phyloP scores from a whole-genome alignment of 768 basidiomycete genomes.

The Pleurotus salmoneostramineus region DNA sequence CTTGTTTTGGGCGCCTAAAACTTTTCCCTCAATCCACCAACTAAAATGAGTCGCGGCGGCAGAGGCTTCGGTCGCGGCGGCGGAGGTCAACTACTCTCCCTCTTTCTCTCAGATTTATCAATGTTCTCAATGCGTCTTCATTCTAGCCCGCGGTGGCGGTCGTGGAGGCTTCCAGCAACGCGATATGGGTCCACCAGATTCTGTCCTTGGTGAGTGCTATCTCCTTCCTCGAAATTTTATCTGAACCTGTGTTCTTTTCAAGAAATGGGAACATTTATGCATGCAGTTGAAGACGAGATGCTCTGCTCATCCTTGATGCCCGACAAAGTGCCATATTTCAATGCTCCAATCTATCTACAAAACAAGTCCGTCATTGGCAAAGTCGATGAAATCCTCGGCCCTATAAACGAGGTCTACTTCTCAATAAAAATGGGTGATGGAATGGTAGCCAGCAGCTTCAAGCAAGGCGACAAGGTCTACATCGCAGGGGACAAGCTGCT shows the following conservation, averaged over 20 bases:
- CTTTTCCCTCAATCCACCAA: neutral
- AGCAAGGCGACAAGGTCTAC: slow-evolving; percentile 97
- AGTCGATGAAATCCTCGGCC: slow-evolving; percentile 98
- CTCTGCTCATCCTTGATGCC: slow-evolving; percentile 81
- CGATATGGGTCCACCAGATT: slow-evolving; percentile 76
- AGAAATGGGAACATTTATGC: slow-evolving; percentile 93
- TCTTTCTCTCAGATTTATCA: neutral
- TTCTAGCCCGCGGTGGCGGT: slow-evolving; percentile 55
- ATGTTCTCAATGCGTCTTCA: slow-evolving; percentile 19
- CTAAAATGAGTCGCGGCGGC: slow-evolving; percentile 47
- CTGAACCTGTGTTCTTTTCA: slow-evolving; percentile 11
- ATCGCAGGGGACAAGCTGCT: slow-evolving; percentile 97
- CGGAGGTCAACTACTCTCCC: slow-evolving; percentile 30
- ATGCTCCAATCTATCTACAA: slow-evolving; percentile 95
- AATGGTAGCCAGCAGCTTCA: slow-evolving; percentile 93
- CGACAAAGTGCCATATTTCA: slow-evolving; percentile 97
- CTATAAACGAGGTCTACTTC: slow-evolving; percentile 98
- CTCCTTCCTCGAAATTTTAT: neutral
- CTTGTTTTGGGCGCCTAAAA: neutral
- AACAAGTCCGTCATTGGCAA: slow-evolving; percentile 96
- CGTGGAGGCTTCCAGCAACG: slow-evolving; percentile 70
- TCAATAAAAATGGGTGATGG: slow-evolving; percentile 97
- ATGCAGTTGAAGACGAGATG: slow-evolving; percentile 99
- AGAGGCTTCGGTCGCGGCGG: slow-evolving; percentile 52
- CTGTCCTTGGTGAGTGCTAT: slow-evolving; percentile 57